Conservation (phyloP, 169 alveolate genomes). For the Cystoisospora suis region DNA sequence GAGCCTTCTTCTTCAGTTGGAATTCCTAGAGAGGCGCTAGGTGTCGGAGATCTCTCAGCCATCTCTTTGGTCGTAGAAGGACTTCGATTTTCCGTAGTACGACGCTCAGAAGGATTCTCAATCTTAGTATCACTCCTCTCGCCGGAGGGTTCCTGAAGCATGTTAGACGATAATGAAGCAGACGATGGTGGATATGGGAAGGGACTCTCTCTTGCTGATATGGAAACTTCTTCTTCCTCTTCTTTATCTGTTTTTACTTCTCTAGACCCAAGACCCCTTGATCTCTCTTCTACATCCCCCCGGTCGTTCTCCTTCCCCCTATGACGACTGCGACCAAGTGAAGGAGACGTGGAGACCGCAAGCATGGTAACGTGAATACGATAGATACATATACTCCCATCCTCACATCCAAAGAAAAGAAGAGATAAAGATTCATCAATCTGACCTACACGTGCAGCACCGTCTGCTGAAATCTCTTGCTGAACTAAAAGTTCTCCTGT, state of each 20-base stretch:
- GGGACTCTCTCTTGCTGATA: not conserved
- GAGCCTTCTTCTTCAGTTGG: no score
- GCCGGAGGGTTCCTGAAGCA: no score
- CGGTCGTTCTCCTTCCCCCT: not conserved
- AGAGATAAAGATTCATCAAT: not conserved
- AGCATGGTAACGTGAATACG: not conserved
- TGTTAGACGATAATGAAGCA: no score
- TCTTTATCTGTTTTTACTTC: not conserved
- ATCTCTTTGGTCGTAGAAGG: no score
- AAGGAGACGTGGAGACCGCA: not conserved
- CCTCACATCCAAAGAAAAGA: constrained; percentile 12
- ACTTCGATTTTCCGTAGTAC: no score
- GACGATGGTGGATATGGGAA: not conserved
- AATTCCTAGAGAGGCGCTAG: no score
- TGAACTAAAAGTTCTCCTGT: not conserved
- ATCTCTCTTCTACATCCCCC: not conserved
- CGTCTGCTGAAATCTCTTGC: not conserved
- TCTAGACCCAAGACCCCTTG: not conserved
- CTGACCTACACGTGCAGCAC: not conserved
- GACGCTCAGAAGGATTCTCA: no score
- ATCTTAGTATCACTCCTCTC: no score
- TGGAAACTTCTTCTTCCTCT: not conserved
- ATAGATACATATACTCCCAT: constrained; percentile 10
- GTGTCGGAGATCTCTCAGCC: no score
- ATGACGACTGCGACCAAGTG: not conserved